Percentiles rank a stretch among this genome's conserved stretches.
phyloP scores from a whole-genome alignment of 164 flowering plant genomes.

The Magnolia kwangsiensis region DNA sequence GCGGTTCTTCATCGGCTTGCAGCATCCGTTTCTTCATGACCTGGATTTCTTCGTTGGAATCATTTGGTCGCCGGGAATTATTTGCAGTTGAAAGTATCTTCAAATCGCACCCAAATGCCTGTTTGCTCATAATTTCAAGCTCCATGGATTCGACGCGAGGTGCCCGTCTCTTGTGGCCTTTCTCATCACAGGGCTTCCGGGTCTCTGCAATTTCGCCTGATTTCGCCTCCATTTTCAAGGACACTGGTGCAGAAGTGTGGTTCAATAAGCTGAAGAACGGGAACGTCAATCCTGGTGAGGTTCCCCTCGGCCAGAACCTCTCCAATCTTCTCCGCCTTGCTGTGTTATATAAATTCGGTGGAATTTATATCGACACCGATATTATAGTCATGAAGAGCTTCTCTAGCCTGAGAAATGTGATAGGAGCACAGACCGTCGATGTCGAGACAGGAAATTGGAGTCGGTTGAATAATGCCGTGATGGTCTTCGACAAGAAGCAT shows the following conservation, averaged over 20 bases:
- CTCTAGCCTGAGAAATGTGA: conserved; percentile 45
- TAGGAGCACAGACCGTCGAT: conserved; percentile 81
- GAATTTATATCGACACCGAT: conserved; percentile 80
- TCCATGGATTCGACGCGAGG: conserved; percentile 64
- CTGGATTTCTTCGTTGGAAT: conserved; percentile 71
- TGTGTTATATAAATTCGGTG: conserved; percentile 73
- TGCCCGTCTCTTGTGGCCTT: conserved; percentile 38
- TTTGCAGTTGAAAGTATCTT: conserved; percentile 64
- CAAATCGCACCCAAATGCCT: conserved; percentile 65
- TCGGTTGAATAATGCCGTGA: conserved; percentile 84
- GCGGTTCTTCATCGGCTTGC: conserved; percentile 33
- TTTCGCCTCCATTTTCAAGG: conserved; percentile 47
- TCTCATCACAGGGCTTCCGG: conserved; percentile 41
- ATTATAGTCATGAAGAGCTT: conserved; percentile 66
- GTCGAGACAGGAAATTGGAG: conserved; percentile 59
- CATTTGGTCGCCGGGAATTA: conserved; percentile 54
- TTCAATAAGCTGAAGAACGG: conserved; percentile 47
- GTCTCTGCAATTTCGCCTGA: conserved; percentile 65
- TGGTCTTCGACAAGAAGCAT: conserved; percentile 78
- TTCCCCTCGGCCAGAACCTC: conserved; percentile 81
- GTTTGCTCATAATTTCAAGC: conserved; percentile 62
- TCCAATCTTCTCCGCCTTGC: conserved; percentile 83
- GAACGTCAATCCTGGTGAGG: conserved; percentile 57
- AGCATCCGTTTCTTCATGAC: conserved; percentile 72
- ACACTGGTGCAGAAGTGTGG: conserved; percentile 64